These are phyloP conservation scores for Rhodotorula sp. DNA, from an alignment of 1,284 basidiomycete species.

Conservation along the genomic window DNA sequence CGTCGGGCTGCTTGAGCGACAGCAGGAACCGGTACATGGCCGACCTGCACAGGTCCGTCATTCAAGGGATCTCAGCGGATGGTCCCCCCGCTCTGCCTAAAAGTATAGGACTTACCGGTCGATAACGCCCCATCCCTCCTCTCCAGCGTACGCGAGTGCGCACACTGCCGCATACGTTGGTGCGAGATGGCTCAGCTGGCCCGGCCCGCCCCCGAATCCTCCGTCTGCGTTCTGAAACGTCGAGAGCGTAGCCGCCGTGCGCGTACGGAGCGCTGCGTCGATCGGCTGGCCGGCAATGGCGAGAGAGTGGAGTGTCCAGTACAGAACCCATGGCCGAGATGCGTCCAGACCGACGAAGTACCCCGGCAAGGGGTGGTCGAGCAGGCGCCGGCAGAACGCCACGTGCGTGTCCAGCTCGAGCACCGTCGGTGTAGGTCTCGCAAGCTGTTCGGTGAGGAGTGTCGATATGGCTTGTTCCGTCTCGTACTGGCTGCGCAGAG, in stretches of 20 bases:
- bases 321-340: constrained; percentile 86
- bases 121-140: constrained; percentile 50
- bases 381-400: constrained; percentile 31
- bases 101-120: constrained; percentile 42
- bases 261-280: constrained; percentile 68
- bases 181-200: constrained; percentile 82
- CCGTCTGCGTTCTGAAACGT: constrained; percentile 75
- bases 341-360: constrained; percentile 81
- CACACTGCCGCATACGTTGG: constrained; percentile 87
- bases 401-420: constrained; percentile 26
- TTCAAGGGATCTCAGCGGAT: background rate
- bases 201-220: constrained; percentile 84
- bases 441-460: constrained; percentile 21
- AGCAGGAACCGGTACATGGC: constrained; percentile 86
- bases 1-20: constrained; percentile 88
- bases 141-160: constrained; percentile 72
- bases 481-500: constrained; percentile 25
- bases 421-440: background rate
- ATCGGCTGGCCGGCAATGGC: constrained; percentile 71
- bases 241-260: constrained; percentile 73
- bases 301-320: constrained; percentile 82
- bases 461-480: constrained; percentile 29
- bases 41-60: constrained; percentile 54
- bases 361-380: constrained; percentile 57
- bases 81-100: background rate